Base-by-base conservation (phyloP, 2,329 filamentous ascomycete genomes). In the Aspergillus felis region DNA sequence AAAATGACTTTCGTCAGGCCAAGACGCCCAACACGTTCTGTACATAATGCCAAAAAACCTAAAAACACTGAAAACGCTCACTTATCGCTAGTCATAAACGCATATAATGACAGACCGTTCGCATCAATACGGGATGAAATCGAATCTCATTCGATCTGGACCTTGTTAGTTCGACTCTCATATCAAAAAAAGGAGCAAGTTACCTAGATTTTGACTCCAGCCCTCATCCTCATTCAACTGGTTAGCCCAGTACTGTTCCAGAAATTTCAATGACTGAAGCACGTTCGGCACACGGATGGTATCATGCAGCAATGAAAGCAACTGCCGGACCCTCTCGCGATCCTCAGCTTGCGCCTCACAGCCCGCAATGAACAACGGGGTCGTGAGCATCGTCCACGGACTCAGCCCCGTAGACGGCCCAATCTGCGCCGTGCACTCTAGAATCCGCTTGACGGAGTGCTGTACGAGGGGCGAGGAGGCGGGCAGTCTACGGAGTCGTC, bases 291-390 rank as follows among this genome's bases (percentile, higher is more conserved):
- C 72, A 6, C 73, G 71, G 51, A 76, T 73, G 9, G 71, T 75
- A 50, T 75, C 68, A 53, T 76, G 71, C 49, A 77, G 63, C 28
- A 67, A 68, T 0, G 65, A 61, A 5, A 77, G 60, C 24, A 77
- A 51, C 24, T 63, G 61, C 35, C 68, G 65, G 14, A 76, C 70
- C 10, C 64, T 66, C 32, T 68, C 68, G 7, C 73, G 68, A 56
- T 77, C 74, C 32, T 73, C 63, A 2, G 68, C 73, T 5, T 69
- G 62, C 20, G 75, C 74, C 52, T 77, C 75, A 50, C 75, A 77
- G 3, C 76, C 76, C 7, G 75, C 76, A 48, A 76, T 76, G 55
- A 78, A 78, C 5, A 78, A 59, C 6, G 76, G 75, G 6, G 76
- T 78, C 22, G 76, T 77, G 17, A 78, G 64, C 62, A 78, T 71